phyloP scores from a whole-genome alignment of 768 basidiomycete genomes.

The Inosperma sp. region DNA sequence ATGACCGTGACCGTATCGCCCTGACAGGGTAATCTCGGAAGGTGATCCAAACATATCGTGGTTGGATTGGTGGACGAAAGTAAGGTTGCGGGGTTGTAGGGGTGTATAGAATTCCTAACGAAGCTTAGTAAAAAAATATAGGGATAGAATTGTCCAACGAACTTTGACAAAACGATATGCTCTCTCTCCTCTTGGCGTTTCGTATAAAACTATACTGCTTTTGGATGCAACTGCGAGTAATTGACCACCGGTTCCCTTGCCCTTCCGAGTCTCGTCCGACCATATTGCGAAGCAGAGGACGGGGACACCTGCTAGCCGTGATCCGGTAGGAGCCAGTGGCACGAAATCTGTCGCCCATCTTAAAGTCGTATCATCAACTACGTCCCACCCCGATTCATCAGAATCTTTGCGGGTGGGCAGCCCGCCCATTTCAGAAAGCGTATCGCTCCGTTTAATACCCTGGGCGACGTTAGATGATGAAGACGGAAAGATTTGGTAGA shows the following conservation, averaged over 20 bases:
- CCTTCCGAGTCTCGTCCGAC: constrained; percentile 49
- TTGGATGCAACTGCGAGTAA: constrained; percentile 76
- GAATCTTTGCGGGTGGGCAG: constrained; percentile 29
- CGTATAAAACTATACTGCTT: constrained; percentile 66
- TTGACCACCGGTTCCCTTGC: constrained; percentile 41
- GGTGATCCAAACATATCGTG: constrained; percentile 41
- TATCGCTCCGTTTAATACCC: constrained; percentile 9
- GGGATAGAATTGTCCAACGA: constrained; percentile 5
- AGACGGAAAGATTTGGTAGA: constrained; percentile 14
- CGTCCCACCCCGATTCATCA: constrained; percentile 60
- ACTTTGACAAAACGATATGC: constrained; percentile 83
- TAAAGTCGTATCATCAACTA: constrained; percentile 67
- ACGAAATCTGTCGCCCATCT: constrained; percentile 89
- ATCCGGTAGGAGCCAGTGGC: constrained; percentile 64
- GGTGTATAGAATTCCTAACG: constrained; percentile 81
- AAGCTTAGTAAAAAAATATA: constrained; percentile 4
- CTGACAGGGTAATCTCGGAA: constrained; percentile 25
- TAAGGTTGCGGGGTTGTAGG: constrained; percentile 55
- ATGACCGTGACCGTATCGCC: constrained; percentile 32
- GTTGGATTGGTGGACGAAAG: constrained; percentile 67
- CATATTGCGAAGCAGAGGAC: constrained; percentile 68
- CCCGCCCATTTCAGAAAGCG: constrained; percentile 14
- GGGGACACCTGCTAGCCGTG: constrained; percentile 53
- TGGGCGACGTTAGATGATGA: constrained; percentile 13
- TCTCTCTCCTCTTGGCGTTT: constrained; percentile 77